phyloP scores from a whole-genome alignment of 2,329 filamentous ascomycete genomes.

The Fusarium sp. region DNA sequence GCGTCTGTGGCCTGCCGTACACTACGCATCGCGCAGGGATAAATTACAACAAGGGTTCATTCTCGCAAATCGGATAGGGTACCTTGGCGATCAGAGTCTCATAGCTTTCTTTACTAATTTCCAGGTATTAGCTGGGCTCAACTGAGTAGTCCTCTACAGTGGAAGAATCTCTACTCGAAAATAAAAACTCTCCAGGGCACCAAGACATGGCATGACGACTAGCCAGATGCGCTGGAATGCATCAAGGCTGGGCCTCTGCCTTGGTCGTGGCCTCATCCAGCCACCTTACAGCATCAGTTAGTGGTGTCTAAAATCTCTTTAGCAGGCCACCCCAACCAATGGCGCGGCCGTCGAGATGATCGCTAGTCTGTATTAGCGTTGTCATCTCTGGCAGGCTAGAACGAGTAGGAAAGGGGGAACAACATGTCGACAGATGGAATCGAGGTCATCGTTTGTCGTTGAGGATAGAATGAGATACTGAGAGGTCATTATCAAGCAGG shows the following conservation, averaged over 20 bases:
- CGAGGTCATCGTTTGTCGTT: not conserved
- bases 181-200: not conserved
- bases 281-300: not conserved
- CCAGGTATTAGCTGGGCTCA: too few relatives aligned
- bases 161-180: too few relatives aligned
- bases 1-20: not conserved
- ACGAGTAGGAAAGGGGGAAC: not conserved
- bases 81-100: not conserved
- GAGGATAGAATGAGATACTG: not conserved
- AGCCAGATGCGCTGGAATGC: not conserved
- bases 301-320: not conserved
- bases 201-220: not conserved
- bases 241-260: not conserved
- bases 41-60: not conserved
- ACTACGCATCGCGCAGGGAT: not conserved
- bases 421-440: not conserved
- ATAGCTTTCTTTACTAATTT: not conserved
- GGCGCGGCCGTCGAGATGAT: not conserved
- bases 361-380: conserved; percentile 20
- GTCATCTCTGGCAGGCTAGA: conserved; percentile 10
- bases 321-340: not conserved
- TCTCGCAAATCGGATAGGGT: not conserved
- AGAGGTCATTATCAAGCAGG: not conserved
- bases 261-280: not conserved
- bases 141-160: too few relatives aligned